Conservation (phyloP, 2,329 filamentous ascomycete species). For the Colletotrichum horii region DNA sequence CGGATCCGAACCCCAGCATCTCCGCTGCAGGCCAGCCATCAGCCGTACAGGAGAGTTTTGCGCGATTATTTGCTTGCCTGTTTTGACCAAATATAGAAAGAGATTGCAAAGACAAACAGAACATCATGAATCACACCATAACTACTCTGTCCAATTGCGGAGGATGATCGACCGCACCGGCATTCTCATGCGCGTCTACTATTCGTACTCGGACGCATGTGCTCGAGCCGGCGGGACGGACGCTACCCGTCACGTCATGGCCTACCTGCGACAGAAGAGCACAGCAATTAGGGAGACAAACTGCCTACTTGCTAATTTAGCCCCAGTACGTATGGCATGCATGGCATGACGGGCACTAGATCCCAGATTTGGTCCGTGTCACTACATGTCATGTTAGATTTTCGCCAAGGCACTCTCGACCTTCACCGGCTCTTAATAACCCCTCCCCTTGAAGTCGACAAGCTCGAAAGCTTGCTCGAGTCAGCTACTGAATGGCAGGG, state of each 20-base stretch:
- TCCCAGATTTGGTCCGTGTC: slow-evolving; percentile 2
- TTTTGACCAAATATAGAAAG: neutral
- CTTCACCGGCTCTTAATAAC: neutral
- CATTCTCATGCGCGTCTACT: neutral
- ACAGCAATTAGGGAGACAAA: neutral
- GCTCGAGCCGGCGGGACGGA: neutral
- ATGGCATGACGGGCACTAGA: neutral
- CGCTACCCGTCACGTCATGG: neutral
- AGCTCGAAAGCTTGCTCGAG: slow-evolving; percentile 4
- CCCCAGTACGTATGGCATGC: neutral
- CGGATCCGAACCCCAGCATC: neutral
- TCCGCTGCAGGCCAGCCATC: neutral
- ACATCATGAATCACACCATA: neutral
- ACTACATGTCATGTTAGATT: neutral
- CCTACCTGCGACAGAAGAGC: neutral
- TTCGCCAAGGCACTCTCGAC: neutral
- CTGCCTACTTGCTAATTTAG: neutral
- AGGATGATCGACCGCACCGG: neutral
- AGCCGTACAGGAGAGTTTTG: neutral
- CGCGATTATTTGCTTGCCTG: neutral
- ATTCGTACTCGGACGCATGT: neutral
- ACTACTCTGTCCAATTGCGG: neutral
- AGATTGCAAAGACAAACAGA: neutral
- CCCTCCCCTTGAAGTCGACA: neutral
- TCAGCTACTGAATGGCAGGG: neutral